These are phyloP conservation scores for Chytridium lagenaria DNA, from an alignment of 371 early-diverging fungal genomes.

Conservation along the genomic window DNA sequence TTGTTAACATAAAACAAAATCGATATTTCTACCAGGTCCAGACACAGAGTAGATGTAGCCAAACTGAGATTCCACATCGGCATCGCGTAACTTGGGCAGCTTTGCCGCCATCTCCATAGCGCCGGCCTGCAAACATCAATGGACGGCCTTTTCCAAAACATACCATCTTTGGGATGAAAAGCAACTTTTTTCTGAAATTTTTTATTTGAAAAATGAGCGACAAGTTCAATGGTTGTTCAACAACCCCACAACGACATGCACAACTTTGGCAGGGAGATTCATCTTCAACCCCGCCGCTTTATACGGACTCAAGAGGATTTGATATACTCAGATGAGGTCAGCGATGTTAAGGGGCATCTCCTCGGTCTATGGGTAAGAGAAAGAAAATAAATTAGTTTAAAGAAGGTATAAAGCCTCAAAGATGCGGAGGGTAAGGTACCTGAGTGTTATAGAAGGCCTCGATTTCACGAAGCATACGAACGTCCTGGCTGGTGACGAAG, in stretches of 20 bases:
- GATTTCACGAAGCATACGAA: slow-evolving; percentile 89
- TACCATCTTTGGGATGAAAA: background rate
- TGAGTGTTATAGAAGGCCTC: slow-evolving; percentile 99
- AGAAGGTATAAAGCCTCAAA: no score
- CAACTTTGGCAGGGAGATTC: no score
- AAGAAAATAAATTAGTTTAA: background rate
- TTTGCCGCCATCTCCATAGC: slow-evolving; percentile 57
- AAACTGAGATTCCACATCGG: slow-evolving; percentile 84
- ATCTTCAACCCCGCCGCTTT: no score
- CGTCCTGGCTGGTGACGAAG: slow-evolving; percentile 95
- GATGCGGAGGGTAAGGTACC: slow-evolving; percentile 82
- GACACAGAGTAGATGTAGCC: slow-evolving; percentile 98
- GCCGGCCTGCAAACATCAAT: slow-evolving; percentile 31
- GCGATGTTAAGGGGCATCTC: slow-evolving; percentile 54
- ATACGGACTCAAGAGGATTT: no score
- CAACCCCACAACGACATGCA: no score
- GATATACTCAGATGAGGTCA: slow-evolving; percentile 12
- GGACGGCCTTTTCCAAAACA: background rate
- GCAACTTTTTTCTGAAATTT: background rate
- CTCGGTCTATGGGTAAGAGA: slow-evolving; percentile 30
- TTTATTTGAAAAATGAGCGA: background rate
- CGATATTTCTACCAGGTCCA: slow-evolving; percentile 89
- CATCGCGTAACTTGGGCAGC: slow-evolving; percentile 82
- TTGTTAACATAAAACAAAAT: no score
- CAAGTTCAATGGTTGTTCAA: no score